Base-by-base conservation (phyloP, 345 rosid species). In the Ailanthus altissimus region DNA sequence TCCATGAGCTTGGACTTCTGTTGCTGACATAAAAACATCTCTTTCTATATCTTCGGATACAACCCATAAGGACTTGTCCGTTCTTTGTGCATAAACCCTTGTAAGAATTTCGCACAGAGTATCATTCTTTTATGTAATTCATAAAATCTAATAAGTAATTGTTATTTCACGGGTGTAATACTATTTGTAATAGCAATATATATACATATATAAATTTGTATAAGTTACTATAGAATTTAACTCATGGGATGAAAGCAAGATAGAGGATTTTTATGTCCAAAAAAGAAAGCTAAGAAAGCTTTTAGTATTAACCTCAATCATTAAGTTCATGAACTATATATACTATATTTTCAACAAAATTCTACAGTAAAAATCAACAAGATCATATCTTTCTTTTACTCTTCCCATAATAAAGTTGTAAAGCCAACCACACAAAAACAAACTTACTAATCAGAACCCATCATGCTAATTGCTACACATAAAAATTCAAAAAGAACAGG, bases 401-500 rank as follows among this genome's bases (percentile, higher is more conserved):
- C n/a, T 60, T 25, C 40, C 23, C 20, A 11, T 72, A 8, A 21
- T 43, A 73, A 73, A n/a, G 59, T 56, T 21, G 15, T 36, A 38
- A 28, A 32, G 49, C 74, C 57, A 68, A 73, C 75, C 68, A 66
- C 74, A 73, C 67, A 70, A 26, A 69, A 83, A 60, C 18, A 40
- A 84, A 75, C 77, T 75, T 28, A 66, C 47, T 42, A 47, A 71
- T 53, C 49, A 43, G 32, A 62, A 76, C 21, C 78, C 51, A 53
- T 61, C 28, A 45, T 26, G 50, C 73, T 25, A 56, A 43, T 26
- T 54, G 45, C 26, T 57, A 58, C 5, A 14, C 68, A 63, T 28
- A 43, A 70, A 64, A 79, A 82, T 16, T 74, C 38, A 73, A 82
- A 80, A 78, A 81, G 60, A 67, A 80, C 63, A 71, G 25, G 72